Conservation (phyloP, 208 protist genomes). For the Giardia muris region DNA sequence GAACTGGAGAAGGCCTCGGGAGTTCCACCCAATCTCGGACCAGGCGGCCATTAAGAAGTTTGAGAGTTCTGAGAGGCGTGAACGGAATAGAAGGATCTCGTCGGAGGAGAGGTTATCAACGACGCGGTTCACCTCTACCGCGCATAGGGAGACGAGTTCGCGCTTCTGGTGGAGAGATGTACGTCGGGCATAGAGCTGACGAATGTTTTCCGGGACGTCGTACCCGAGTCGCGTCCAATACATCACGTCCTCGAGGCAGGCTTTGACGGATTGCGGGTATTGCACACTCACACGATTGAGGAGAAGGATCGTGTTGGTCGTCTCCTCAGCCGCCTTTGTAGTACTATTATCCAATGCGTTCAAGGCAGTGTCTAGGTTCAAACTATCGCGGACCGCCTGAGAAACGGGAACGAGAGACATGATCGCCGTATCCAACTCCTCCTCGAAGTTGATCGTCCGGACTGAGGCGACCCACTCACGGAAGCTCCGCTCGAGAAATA, state of each 20-base stretch:
- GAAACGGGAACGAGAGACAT: neutral
- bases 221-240: neutral
- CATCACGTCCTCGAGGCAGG: neutral
- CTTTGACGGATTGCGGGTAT: neutral
- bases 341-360: neutral
- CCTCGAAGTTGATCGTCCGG: neutral
- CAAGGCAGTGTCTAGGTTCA: neutral
- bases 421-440: neutral
- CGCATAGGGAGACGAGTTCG: slow-evolving; percentile 2
- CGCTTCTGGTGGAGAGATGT: neutral
- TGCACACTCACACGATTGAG: neutral
- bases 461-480: neutral
- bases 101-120: slow-evolving; percentile 6
- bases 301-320: neutral
- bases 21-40: neutral
- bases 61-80: neutral
- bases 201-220: too few relatives aligned
- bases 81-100: neutral
- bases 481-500: neutral
- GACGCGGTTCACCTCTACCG: slow-evolving; percentile 20
- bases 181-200: neutral
- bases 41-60: neutral
- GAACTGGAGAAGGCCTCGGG: neutral
- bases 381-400: neutral
- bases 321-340: neutral